Base-by-base conservation (phyloP, 1,284 basidiomycete genomes). In the Ceratobasidium sp. region DNA sequence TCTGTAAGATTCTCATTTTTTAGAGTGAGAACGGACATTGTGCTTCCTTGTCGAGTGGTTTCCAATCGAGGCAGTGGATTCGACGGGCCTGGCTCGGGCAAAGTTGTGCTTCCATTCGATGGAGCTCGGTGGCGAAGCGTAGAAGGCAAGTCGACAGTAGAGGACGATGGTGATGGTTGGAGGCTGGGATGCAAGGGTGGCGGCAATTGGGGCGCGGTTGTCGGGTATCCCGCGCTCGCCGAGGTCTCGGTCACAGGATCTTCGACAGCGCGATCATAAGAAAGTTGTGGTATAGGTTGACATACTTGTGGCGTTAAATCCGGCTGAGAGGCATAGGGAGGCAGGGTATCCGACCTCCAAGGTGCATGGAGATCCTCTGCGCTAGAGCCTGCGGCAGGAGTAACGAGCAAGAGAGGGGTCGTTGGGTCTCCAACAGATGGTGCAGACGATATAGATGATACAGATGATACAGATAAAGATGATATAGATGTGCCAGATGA, bases 1-100 rank as follows among this genome's bases (percentile, higher is more conserved):
- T 76, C 75, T 22, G 75, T 76, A 22, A 72, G 54, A 31, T 72
- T 51, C 19, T 56, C 67, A 36, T 72, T n/a, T 15, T 72, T 72
- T 41, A 72, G 56, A 27, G 67, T 72, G 19, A 72, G 29, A 31
- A 72, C 17, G 9, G 67, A 72, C 11, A 56, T 45, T 24, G 54
- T 56, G 67, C 67, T 72, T 31, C 67, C 67, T 9, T 56, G 56
- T 22, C 67, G 67, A 6, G 45, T 22, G 33, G 22, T 15, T 50
- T 72, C 54, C 14, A 60, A 19, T 7, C 11, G 24, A 41, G 44
- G 27, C 22, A 41, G 56, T 50, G 24, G 56, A 29, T 8, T 50
- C 22, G 54, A 9, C 17, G 67, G 24, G 6, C 6, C 27, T 19
- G 67, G 27, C 24, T 72, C 56, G 44, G n/a, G 17, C 14, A 33